Base-by-base conservation (phyloP, 148 eudicot species). In the Fagopyrum tataricum region DNA sequence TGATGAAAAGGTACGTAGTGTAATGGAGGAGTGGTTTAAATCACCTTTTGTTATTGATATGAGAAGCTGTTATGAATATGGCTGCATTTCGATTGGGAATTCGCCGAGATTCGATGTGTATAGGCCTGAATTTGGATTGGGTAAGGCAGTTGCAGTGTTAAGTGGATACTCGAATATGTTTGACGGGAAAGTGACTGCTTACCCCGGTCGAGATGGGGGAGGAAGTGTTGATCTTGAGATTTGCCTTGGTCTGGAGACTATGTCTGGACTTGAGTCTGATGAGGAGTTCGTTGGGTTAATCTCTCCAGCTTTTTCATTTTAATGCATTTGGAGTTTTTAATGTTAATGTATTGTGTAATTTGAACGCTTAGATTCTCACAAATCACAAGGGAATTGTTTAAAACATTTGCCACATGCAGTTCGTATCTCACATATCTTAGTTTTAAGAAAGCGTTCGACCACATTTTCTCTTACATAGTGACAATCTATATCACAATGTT, bases 51-150 rank as follows among this genome's bases (percentile, higher is more conserved):
- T 58, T n/a, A 4, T 2, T 17, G 8, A 17, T 8, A 17, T 17
- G 31, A 8, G 17, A 24, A 51, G 56, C 56, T 51, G 13, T n/a
- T 18, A 8, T 17, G 64, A 24, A n/a, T 9, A 9, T 18, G 11
- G 7, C 17, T 13, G 6, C 11, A 9, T 58, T 18, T 5, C 5
- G 26, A 58, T 58, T 4, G 64, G 64, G 4, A 58, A 20, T 23
- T 58, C 64, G n/a, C 64, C 64, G 12, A 79, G 92, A 72, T 89
- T 89, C 31, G 85, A 90, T 4, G 83, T 91, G 91, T 90, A 92
- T 59, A 88, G 87, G 15, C 87, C 85, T 41, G 97, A 90, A 70
- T 91, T 91, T 64, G 92, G 95, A 64, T 79, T 92, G 81, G 97
- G 97, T 0, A 79, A 81, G 21, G 86, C 95, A 0, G 8, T 86